A percentile compares a stretch with the other conserved stretches of the same genome.
Conservation (phyloP, 768 basidiomycete genomes). For the Pleurotus sapidus region DNA sequence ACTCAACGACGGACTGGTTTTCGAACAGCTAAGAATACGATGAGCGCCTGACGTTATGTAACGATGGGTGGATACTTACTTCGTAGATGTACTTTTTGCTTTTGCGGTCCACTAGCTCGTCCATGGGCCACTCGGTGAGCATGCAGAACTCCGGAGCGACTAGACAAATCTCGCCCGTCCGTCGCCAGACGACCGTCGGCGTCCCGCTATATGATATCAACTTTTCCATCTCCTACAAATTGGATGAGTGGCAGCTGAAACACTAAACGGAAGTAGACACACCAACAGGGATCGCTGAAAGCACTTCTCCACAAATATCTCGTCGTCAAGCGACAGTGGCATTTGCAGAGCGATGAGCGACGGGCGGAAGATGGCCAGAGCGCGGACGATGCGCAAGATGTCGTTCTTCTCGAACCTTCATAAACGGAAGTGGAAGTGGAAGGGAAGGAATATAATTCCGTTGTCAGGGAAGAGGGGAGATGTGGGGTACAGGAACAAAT, state of each 20-base stretch:
- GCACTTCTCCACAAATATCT: slow-evolving; percentile 93
- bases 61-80: slow-evolving; percentile 30
- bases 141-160: slow-evolving; percentile 96
- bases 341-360: slow-evolving; percentile 97
- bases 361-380: slow-evolving; percentile 93
- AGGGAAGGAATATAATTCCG: slow-evolving; percentile 7
- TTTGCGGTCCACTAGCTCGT: slow-evolving; percentile 66
- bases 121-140: slow-evolving; percentile 87
- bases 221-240: slow-evolving; percentile 85
- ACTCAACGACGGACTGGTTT: slow-evolving; percentile 92
- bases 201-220: slow-evolving; percentile 96
- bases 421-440: slow-evolving; percentile 2
- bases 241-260: slow-evolving; percentile 11
- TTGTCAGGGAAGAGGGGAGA: slow-evolving; percentile 12
- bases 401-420: slow-evolving; percentile 94
- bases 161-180: slow-evolving; percentile 96
- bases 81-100: slow-evolving; percentile 67
- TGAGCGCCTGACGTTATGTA: not conserved
- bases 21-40: slow-evolving; percentile 70
- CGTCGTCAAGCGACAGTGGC: slow-evolving; percentile 95
- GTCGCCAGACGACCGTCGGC: slow-evolving; percentile 95
- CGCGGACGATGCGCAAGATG: slow-evolving; percentile 89
- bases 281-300: slow-evolving; percentile 93
- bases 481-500: slow-evolving; percentile 15
- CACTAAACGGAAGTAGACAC: slow-evolving; percentile 21